Evolutionary conservation across 495 filamentous ascomycete species (phyloP), one percentile per base, ranked within the genome.

Genomic region (Evernia prunastri): DNA sequence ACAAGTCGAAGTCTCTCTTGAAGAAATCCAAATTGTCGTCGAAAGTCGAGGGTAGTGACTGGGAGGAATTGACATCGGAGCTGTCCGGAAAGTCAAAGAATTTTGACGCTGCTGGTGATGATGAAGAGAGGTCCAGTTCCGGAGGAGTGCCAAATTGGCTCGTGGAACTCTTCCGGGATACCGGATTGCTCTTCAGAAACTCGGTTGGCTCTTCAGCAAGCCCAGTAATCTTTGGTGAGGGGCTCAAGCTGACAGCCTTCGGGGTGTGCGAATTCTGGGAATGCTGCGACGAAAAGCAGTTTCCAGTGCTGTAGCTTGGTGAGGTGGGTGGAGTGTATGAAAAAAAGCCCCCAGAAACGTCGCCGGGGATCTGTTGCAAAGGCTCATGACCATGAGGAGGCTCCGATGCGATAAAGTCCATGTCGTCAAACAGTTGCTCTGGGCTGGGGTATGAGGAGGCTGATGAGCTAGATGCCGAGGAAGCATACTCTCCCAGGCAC

Each of bases 251-350:
- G 12, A 49, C n/a, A 1, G 63, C 62, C 54, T 66, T 73, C 61
- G 75, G 75, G 20, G 72, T 75, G 60, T 76, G 70, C 72, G 63
- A 84, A 73, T 70, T 80, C 71, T 69, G 78, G 74, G 63, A 81
- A 69, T 57, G 76, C 66, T 13, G 78, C 75, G 69, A 81, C 71
- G 70, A 79, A 70, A 59, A 77, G 64, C 75, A 78, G 74, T 78
- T 80, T 75, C 76, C 70, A 23, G 68, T 71, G 57, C 69, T 74
- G 61, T 70, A 69, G 13, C 74, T 74, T 9, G 80, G 80, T 35
- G 79, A 81, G 23, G 77, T 70, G n/a, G 80, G 78, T 33, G 80
- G 80, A 20, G 80, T 82, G 58, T 72, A 78, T 0, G 78, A 76
- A 35, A 80, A 79, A 27, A 77, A 68, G 33, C 72, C 72, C 17